These are phyloP conservation scores for Agroathelia rolfsii DNA, from an alignment of 1,284 basidiomycete genomes.

Conservation along the genomic window DNA sequence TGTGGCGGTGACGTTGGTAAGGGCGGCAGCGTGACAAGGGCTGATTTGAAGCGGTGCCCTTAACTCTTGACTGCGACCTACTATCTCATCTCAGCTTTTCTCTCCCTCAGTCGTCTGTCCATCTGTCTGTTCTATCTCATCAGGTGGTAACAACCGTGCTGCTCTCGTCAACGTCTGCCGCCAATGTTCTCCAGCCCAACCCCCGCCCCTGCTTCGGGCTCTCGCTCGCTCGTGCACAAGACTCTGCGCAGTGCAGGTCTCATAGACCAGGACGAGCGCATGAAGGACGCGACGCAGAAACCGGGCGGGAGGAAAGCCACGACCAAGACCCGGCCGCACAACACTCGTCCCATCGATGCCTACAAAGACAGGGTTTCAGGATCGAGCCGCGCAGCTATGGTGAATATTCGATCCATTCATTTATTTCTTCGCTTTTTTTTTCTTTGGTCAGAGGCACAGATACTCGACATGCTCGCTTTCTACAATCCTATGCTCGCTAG, in stretches of 20 bases:
- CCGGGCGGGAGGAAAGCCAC: slow-evolving; percentile 59
- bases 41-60: too few relatives aligned
- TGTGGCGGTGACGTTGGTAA: too few relatives aligned
- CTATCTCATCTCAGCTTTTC: slow-evolving; percentile 7
- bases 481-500: slow-evolving; percentile 10
- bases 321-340: slow-evolving; percentile 49
- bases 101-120: slow-evolving; percentile 3
- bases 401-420: slow-evolving; percentile 41
- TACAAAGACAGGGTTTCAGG: slow-evolving; percentile 41
- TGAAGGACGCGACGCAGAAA: slow-evolving; percentile 58
- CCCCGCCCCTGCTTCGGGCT: slow-evolving; percentile 35
- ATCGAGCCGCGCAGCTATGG: slow-evolving; percentile 42
- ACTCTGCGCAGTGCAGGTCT: slow-evolving; percentile 61
- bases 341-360: slow-evolving; percentile 46
- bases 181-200: slow-evolving; percentile 44
- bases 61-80: too few relatives aligned
- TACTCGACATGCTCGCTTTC: slow-evolving; percentile 12
- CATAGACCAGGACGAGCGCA: slow-evolving; percentile 60
- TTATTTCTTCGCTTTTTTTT: slow-evolving; percentile 18
- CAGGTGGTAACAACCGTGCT: slow-evolving; percentile 3
- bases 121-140: slow-evolving; percentile 3
- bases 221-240: slow-evolving; percentile 44
- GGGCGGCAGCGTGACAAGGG: too few relatives aligned
- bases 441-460: slow-evolving; percentile 19
- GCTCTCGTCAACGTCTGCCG: too few relatives aligned